These are phyloP conservation scores for Purshia tridentata DNA, from an alignment of 306 rosid species.

Conservation along the genomic window DNA sequence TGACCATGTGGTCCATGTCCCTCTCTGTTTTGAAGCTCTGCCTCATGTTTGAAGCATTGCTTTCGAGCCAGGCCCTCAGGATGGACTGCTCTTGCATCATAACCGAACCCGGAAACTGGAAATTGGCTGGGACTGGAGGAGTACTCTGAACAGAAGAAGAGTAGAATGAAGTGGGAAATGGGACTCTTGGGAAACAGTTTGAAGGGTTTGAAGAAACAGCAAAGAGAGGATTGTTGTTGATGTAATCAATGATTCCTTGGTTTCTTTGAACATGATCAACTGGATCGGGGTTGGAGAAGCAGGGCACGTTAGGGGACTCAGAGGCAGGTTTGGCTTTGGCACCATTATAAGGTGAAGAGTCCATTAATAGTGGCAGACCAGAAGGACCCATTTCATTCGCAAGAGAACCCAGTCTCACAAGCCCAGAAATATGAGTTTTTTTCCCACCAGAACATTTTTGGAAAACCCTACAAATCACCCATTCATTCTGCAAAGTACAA, in stretches of 20 bases:
- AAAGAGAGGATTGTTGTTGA: constrained; percentile 38
- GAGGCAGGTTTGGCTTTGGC: constrained; percentile 35
- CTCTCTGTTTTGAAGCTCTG: constrained; percentile 57
- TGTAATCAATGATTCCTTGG: constrained; percentile 49
- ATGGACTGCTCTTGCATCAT: constrained; percentile 50
- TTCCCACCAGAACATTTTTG: constrained; percentile 76
- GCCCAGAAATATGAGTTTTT: constrained; percentile 64
- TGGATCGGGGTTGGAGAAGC: constrained; percentile 83
- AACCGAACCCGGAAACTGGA: constrained; percentile 37
- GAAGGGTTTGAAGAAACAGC: constrained; percentile 38
- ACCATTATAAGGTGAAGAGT: constrained; percentile 47
- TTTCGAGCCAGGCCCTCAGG: constrained; percentile 56
- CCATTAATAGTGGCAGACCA: constrained; percentile 67
- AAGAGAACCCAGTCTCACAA: constrained; percentile 41
- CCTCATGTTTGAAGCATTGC: constrained; percentile 47
- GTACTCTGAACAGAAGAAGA: constrained; percentile 33
- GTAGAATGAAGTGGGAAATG: constrained; percentile 35
- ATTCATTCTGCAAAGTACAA: constrained; percentile 65
- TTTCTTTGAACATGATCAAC: constrained; percentile 50
- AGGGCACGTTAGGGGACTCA: constrained; percentile 89
- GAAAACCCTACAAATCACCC: constrained; percentile 94
- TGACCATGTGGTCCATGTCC: constrained; percentile 48
- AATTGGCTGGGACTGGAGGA: constrained; percentile 21
- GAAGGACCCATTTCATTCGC: constrained; percentile 47
- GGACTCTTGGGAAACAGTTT: constrained; percentile 35